A percentile compares a stretch with the other conserved stretches of the same genome.
Conservation (phyloP, 306 rosid genomes). For the Betula pendula region DNA sequence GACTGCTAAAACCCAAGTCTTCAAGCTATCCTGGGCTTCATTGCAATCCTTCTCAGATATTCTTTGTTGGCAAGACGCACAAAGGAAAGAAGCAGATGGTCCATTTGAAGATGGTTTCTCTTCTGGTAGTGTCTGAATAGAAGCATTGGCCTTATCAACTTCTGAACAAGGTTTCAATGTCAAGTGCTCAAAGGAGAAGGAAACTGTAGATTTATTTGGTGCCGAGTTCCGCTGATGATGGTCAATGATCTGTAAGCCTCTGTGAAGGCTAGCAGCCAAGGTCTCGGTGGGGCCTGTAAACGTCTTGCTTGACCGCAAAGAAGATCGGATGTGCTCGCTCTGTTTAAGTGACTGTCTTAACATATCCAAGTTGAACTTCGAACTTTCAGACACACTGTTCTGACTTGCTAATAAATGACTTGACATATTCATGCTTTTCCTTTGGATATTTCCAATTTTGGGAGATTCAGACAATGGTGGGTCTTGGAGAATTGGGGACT, state of each 20-base stretch:
- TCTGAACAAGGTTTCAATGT: slow-evolving; percentile 59
- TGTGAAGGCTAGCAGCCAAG: slow-evolving; percentile 93
- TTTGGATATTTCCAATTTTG: slow-evolving; percentile 62
- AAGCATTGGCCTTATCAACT: slow-evolving; percentile 44
- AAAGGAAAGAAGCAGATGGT: slow-evolving; percentile 46
- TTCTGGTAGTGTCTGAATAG: slow-evolving; percentile 35
- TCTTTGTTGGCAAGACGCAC: slow-evolving; percentile 65
- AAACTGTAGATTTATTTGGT: slow-evolving; percentile 60
- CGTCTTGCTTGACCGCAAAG: slow-evolving; percentile 59
- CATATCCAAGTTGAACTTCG: slow-evolving; percentile 46
- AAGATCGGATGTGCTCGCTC: slow-evolving; percentile 50
- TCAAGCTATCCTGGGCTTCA: slow-evolving; percentile 50
- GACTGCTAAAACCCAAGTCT: slow-evolving; percentile 37
- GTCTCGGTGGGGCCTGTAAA: slow-evolving; percentile 77
- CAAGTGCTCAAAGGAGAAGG: slow-evolving; percentile 84
- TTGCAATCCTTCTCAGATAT: slow-evolving; percentile 36
- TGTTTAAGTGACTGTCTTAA: slow-evolving; percentile 53
- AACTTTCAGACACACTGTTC: slow-evolving; percentile 54
- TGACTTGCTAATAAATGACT: slow-evolving; percentile 55
- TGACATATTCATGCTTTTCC: slow-evolving; percentile 64
- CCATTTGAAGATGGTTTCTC: slow-evolving; percentile 44
- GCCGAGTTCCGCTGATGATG: slow-evolving; percentile 74
- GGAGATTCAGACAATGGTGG: slow-evolving; percentile 90
- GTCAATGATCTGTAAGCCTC: slow-evolving; percentile 89
- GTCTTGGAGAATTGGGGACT: slow-evolving; percentile 64